A percentile compares a stretch with the other conserved stretches of the same genome.
Conservation (phyloP, 192 early-diverging fungal species). For the Coemansia sp. region DNA sequence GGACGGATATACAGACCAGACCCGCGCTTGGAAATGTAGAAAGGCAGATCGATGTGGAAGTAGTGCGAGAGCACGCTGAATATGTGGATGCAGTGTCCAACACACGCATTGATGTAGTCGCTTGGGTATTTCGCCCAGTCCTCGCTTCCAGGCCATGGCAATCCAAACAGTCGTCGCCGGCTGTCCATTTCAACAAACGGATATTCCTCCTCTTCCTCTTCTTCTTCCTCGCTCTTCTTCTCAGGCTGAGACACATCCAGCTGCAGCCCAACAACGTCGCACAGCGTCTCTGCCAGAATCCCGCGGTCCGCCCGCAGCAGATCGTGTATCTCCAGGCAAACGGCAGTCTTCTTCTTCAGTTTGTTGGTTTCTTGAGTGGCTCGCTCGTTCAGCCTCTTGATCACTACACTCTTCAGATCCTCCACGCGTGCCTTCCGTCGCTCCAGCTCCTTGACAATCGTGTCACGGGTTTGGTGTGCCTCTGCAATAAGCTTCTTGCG, state of each 20-base stretch:
- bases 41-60: constrained; percentile 41
- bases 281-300: constrained; percentile 38
- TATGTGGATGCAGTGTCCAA: constrained; percentile 43
- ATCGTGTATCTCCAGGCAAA: constrained; percentile 6
- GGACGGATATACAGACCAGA: constrained; percentile 40
- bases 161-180: constrained; percentile 35
- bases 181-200: constrained; percentile 28
- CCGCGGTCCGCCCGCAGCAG: constrained; percentile 33
- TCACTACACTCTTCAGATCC: constrained; percentile 6
- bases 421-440: constrained; percentile 10
- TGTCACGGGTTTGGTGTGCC: constrained; percentile 19
- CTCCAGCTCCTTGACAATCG: background rate
- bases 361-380: constrained; percentile 6
- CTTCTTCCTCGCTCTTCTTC: background rate
- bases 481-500: constrained; percentile 35
- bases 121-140: constrained; percentile 52
- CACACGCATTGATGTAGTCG: constrained; percentile 55
- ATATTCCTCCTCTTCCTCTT: constrained; percentile 20
- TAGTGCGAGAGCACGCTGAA: constrained; percentile 51
- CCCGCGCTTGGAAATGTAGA: constrained; percentile 39
- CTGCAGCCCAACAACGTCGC: constrained; percentile 48
- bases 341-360: constrained; percentile 7
- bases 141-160: constrained; percentile 50
- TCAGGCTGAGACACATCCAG: constrained; percentile 16
- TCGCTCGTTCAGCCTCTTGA: constrained; percentile 2